Conservation (phyloP, 208 protist genomes). For the Willaertia magna region DNA sequence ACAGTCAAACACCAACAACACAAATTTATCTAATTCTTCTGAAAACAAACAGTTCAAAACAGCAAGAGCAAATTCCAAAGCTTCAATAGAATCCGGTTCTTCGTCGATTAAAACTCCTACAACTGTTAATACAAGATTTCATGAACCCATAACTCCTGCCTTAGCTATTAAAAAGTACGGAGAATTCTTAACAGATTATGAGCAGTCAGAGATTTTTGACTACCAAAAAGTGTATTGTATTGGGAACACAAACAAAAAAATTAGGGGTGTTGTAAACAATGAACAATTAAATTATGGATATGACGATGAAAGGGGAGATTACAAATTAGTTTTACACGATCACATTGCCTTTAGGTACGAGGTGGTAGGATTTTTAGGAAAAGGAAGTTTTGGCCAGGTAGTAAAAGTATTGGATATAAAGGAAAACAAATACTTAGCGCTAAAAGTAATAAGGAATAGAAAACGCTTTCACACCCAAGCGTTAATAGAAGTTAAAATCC, state of each 20-base stretch:
- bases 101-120: not conserved
- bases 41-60: not conserved
- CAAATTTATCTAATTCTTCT: not conserved
- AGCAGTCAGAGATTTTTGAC: slow-evolving; percentile 53
- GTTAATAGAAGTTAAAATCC: slow-evolving; percentile 59
- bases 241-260: slow-evolving; percentile 42
- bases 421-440: slow-evolving; percentile 36
- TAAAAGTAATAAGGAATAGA: slow-evolving; percentile 75
- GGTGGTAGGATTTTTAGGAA: slow-evolving; percentile 52
- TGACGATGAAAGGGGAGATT: slow-evolving; percentile 69
- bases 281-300: slow-evolving; percentile 47
- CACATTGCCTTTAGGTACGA: slow-evolving; percentile 80
- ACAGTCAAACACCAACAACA: not conserved
- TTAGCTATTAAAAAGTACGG: slow-evolving; percentile 25
- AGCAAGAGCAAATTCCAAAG: not conserved
- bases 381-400: slow-evolving; percentile 82
- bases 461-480: slow-evolving; percentile 63
- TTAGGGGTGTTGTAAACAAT: slow-evolving; percentile 21
- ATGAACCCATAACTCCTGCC: slow-evolving; percentile 4
- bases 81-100: not conserved
- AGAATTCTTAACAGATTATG: slow-evolving; percentile 45
- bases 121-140: not conserved
- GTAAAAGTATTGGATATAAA: slow-evolving; percentile 59
- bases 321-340: slow-evolving; percentile 61
- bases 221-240: slow-evolving; percentile 61